A percentile compares a stretch with the other conserved stretches of the same genome.
These are phyloP conservation scores for Persicaria maculosa DNA, from an alignment of 148 eudicot species.

Conservation along the genomic window DNA sequence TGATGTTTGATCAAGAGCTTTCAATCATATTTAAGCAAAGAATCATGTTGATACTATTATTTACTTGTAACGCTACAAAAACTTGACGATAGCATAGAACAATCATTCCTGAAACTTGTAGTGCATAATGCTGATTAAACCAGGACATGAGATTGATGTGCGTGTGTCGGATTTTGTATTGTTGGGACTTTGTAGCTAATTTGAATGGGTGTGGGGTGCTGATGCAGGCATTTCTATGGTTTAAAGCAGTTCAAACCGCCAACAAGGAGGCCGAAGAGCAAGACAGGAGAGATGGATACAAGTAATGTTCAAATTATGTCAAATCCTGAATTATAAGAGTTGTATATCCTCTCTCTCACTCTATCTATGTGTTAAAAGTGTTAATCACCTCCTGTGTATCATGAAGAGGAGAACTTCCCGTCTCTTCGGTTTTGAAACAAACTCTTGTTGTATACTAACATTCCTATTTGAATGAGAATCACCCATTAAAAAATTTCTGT, in stretches of 20 bases:
- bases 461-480: not conserved
- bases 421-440: not conserved
- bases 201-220: not conserved
- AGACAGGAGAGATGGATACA: conserved; percentile 67
- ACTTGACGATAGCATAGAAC: not conserved
- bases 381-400: not conserved
- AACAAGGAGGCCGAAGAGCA: conserved; percentile 98
- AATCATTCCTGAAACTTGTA: not conserved
- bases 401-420: not conserved
- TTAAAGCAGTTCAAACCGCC: conserved; percentile 82
- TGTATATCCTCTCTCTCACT: not conserved
- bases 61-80: not conserved
- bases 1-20: not conserved
- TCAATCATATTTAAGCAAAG: not conserved
- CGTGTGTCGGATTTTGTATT: not conserved
- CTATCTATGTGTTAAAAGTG: too few relatives aligned
- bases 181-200: not conserved
- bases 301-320: not conserved
- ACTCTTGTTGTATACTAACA: conserved; percentile 1
- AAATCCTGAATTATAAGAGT: not conserved
- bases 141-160: not conserved
- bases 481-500: not conserved
- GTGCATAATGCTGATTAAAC: not conserved
- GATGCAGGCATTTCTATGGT: conserved; percentile 86
- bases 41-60: not conserved